Evolutionary conservation across 2,329 filamentous ascomycete species (phyloP), one percentile per base, ranked within the genome.

Genomic region (Rutstroemia sp.): DNA sequence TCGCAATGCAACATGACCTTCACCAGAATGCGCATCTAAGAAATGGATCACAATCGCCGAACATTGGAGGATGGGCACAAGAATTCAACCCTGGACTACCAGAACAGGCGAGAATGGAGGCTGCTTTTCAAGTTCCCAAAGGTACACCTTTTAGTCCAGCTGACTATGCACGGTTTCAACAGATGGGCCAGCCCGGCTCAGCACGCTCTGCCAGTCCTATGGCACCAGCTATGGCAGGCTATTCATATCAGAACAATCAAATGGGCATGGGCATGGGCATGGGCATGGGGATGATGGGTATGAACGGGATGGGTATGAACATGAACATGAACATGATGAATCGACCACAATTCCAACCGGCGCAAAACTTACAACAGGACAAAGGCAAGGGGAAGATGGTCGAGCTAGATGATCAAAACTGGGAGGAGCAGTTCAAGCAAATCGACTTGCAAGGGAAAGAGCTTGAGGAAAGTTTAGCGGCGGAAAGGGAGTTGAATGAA

Each of bases 371-470:
- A 67, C 75, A 78, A 63, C 65, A 70, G 44, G 78, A 74, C 50
- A 88, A 91, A 71, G 89, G 88, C 58, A 97, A 97, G 71, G 92
- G 88, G 41, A 95, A 95, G 72, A 83, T 97, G 74, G 86, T 97
- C 12, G 94, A 97, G 74, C 81, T 97, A 23, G 90, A 96, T 70
- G 92, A 99, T 65, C 78, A 87, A 67, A 87, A 95, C 69, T 97
- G 94, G 94, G 92, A 97, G 73, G 90, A 91, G 66, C 91, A 97
- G 71, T 99, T 99, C 71, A 88, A 90, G 57, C 84, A 94, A 72
- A 85, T 96, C 70, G 90, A 92, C 70, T 75, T 86, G 61, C 77
- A 85, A 60, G 69, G 74, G 54, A 71, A 80, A 51, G 71, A 77
- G 61, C 71, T 78, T 56, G 70, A 76, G 55, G 63, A 74, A 67